Conservation (phyloP, 2,329 filamentous ascomycete genomes). For the Decorospora gaudefroyi region DNA sequence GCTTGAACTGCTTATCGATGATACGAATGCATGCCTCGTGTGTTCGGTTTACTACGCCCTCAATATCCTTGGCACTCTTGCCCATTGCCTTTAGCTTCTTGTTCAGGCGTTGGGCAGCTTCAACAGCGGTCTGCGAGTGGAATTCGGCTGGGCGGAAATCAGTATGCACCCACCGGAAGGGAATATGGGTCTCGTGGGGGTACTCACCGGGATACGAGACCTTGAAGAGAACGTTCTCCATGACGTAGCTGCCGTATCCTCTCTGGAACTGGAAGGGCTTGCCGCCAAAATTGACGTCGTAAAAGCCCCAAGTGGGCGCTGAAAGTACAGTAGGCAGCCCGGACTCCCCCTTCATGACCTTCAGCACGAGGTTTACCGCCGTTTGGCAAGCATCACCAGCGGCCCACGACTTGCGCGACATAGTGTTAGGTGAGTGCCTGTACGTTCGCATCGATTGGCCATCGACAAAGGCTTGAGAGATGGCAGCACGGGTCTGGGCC, state of each 20-base stretch:
- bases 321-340: constrained; percentile 92
- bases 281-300: constrained; percentile 96
- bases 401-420: constrained; percentile 99
- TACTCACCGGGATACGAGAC: constrained; percentile 89
- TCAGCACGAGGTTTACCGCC: constrained; percentile 86
- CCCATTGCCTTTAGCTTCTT: constrained; percentile 79
- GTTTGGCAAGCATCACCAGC: constrained; percentile 97
- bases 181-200: background rate
- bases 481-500: constrained; percentile 89
- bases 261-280: constrained; percentile 92
- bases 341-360: constrained; percentile 88
- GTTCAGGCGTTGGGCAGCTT: constrained; percentile 88
- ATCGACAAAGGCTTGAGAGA: constrained; percentile 97
- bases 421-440: constrained; percentile 97
- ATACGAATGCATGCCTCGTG: constrained; percentile 99
- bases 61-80: constrained; percentile 89
- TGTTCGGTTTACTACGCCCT: constrained; percentile 88
- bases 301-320: constrained; percentile 95
- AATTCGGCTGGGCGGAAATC: constrained; percentile 70
- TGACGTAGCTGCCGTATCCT: constrained; percentile 96
- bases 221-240: constrained; percentile 99
- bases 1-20: constrained; percentile 99
- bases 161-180: background rate
- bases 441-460: constrained; percentile 96
- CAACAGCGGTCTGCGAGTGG: constrained; percentile 97